Base-by-base conservation (phyloP, 768 basidiomycete species). In the Termitomyces sp. region DNA sequence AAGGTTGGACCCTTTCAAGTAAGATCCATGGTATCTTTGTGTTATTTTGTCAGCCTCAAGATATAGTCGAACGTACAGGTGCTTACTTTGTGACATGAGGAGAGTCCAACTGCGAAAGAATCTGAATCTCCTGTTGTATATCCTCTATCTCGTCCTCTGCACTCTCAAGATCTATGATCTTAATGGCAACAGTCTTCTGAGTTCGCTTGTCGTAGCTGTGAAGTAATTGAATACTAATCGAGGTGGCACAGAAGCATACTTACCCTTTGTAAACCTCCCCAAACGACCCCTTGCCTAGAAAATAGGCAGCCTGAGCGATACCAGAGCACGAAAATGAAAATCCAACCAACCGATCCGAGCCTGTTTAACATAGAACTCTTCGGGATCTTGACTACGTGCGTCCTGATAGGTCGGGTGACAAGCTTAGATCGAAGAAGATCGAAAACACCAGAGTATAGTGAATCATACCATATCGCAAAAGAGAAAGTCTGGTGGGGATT, bases 131-230 rank as follows among this genome's bases (percentile, higher is more conserved):
- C 73, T 97, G 94, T 69, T 98, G 94, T 62, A 99, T 98, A 77
- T 98, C 97, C 74, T 98, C 97, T 71, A 98, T 98, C 79, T 99
- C 97, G 71, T 99, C 97, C 75, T 98, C 97, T 55, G 97, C 97
- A 71, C 92, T 94, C 76, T 99, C 97, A 36, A 99, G 85, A 79
- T 98, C 96, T 73, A 99, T 98, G 68, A 98, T 96, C 88, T 96
- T 99, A 81, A 99, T 98, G 49, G 97, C 97, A 28, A 99, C 97
- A 0, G 96, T 95, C 79, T 90, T 91, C 74, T 95, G 92, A 28
- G 96, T 97, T 61, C 94, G 84, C 72, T 94, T 94, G 78, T 98
- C 96, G 70, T 92, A 98, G 60, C 96, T 97, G 62, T 39, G 44
- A 53, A 35, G 57, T 61, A 35, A 44, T 62, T 64, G 22, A 20